Conservation (phyloP, 2,329 filamentous ascomycete genomes). For the Rutstroemia sp. region DNA sequence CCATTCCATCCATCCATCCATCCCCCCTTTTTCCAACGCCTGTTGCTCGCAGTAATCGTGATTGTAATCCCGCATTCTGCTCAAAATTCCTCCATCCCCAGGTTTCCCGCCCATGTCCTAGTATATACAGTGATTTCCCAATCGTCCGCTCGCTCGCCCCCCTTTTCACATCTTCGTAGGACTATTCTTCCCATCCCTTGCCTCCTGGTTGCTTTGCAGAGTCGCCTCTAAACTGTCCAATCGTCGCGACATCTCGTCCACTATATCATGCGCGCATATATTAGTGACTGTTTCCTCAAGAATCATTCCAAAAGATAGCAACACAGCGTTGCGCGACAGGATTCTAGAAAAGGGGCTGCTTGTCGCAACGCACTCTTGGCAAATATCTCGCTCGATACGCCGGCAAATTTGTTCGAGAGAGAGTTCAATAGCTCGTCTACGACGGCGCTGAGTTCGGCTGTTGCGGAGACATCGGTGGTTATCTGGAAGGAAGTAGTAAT, state of each 20-base stretch:
- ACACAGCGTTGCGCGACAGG: neutral
- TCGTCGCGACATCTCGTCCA: constrained; percentile 89
- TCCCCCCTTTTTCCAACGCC: neutral
- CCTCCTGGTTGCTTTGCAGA: constrained; percentile 21
- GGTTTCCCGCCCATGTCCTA: neutral
- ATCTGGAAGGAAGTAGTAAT: constrained; percentile 7
- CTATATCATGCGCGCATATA: constrained; percentile 37
- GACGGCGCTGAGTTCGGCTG: constrained; percentile 38
- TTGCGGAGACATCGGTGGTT: constrained; percentile 21
- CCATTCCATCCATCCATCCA: neutral
- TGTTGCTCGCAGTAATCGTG: neutral
- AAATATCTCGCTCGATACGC: constrained; percentile 79
- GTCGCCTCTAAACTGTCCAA: constrained; percentile 63
- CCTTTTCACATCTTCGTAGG: constrained; percentile 18
- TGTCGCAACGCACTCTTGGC: constrained; percentile 62
- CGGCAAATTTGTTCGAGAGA: constrained; percentile 76
- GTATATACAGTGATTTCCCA: neutral
- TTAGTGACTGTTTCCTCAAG: neutral
- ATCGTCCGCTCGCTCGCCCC: neutral
- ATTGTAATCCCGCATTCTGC: neutral
- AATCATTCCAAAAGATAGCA: neutral
- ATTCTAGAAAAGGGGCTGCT: neutral
- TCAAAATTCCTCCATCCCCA: neutral
- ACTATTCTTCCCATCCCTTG: constrained; percentile 21
- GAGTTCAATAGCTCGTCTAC: constrained; percentile 84